phyloP scores from a whole-genome alignment of 2,329 filamentous ascomycete species.

The Didymella pomorum region DNA sequence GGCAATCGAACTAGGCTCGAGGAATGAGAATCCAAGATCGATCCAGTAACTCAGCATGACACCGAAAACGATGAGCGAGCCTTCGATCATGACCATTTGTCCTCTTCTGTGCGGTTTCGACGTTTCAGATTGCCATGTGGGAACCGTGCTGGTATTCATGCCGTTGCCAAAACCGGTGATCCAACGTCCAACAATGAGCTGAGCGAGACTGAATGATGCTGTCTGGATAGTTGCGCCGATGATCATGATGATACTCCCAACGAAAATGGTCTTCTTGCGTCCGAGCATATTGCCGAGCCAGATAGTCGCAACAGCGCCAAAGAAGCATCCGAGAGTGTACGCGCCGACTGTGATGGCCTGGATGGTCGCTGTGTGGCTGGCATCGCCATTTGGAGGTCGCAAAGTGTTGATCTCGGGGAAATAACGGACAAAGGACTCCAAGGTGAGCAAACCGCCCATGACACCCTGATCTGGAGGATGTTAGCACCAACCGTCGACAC shows the following conservation, averaged over 20 bases:
- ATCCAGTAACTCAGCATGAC: slow-evolving; percentile 54
- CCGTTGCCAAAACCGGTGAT: slow-evolving; percentile 59
- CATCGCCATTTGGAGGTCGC: slow-evolving; percentile 43
- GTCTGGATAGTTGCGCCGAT: slow-evolving; percentile 68
- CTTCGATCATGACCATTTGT: slow-evolving; percentile 58
- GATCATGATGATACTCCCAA: slow-evolving; percentile 67
- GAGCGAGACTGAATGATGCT: slow-evolving; percentile 56
- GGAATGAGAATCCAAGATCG: slow-evolving; percentile 59
- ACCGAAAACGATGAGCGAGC: slow-evolving; percentile 56
- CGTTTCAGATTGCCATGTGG: slow-evolving; percentile 58
- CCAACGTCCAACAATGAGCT: slow-evolving; percentile 59
- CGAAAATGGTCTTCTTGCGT: slow-evolving; percentile 64
- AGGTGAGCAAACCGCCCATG: slow-evolving; percentile 73
- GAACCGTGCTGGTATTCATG: slow-evolving; percentile 48
- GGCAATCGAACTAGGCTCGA: slow-evolving; percentile 52
- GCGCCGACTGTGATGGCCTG: slow-evolving; percentile 53
- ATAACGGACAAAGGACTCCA: slow-evolving; percentile 64
- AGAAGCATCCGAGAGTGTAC: slow-evolving; percentile 56
- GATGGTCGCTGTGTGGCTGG: slow-evolving; percentile 50
- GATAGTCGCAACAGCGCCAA: slow-evolving; percentile 53
- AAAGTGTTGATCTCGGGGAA: slow-evolving; percentile 55
- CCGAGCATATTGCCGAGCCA: slow-evolving; percentile 67
- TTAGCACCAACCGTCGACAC: background rate
- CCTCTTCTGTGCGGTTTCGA: slow-evolving; percentile 57
- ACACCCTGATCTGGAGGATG: slow-evolving; percentile 51